Conservation (phyloP, 1,284 basidiomycete species). For the Agaricales sp. region DNA sequence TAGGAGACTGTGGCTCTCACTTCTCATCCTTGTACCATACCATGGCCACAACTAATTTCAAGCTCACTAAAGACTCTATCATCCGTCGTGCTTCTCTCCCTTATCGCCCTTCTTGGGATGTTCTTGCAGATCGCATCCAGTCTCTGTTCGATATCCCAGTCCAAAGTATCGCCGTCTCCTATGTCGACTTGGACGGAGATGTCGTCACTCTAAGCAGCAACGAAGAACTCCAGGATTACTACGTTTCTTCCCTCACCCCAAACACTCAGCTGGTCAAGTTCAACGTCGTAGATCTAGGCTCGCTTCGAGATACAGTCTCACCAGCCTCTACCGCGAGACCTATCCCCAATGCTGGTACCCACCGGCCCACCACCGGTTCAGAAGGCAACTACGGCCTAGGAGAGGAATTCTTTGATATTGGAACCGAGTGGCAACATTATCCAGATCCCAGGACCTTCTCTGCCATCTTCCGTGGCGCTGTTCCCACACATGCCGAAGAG, state of each 20-base stretch:
- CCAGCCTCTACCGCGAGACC: slow-evolving; percentile 26
- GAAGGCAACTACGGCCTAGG: slow-evolving; percentile 49
- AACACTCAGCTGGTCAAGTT: slow-evolving; percentile 38
- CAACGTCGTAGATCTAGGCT: slow-evolving; percentile 47
- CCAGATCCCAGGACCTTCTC: background rate
- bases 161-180: slow-evolving; percentile 52
- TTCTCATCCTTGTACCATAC: slow-evolving; percentile 4
- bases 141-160: slow-evolving; percentile 44
- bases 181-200: slow-evolving; percentile 59
- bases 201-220: slow-evolving; percentile 64
- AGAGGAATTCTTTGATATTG: slow-evolving; percentile 38
- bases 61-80: slow-evolving; percentile 38
- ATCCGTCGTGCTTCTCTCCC: slow-evolving; percentile 52
- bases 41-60: slow-evolving; percentile 39
- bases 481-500: background rate
- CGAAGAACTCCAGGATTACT: slow-evolving; percentile 57
- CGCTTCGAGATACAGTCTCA: slow-evolving; percentile 26
- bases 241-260: slow-evolving; percentile 22
- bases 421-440: slow-evolving; percentile 48
- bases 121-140: slow-evolving; percentile 44
- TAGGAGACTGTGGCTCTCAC: slow-evolving; percentile 6
- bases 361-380: slow-evolving; percentile 29
- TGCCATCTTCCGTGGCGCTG: background rate
- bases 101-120: slow-evolving; percentile 39
- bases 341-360: slow-evolving; percentile 20